These are phyloP conservation scores for Colletotrichum cereale DNA, from an alignment of 2,329 filamentous ascomycete species.

Conservation along the genomic window DNA sequence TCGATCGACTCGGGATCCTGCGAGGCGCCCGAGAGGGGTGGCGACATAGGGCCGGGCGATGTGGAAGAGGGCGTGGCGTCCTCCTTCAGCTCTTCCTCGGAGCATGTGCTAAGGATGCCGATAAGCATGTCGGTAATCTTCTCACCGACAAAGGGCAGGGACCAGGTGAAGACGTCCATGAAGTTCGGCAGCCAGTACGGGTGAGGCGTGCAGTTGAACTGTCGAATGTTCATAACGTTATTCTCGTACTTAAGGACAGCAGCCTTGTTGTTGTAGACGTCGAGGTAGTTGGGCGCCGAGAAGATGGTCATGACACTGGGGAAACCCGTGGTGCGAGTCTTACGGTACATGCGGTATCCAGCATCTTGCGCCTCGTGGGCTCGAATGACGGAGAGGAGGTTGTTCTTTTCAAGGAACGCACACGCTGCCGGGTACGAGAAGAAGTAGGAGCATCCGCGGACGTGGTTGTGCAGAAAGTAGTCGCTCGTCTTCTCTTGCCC, in stretches of 20 bases:
- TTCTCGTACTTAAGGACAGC: constrained; percentile 99
- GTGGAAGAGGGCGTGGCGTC: constrained; percentile 82
- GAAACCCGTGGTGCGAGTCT: constrained; percentile 97
- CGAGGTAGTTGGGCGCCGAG: constrained; percentile 97
- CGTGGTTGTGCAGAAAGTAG: constrained; percentile 98
- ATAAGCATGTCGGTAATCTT: constrained; percentile 99
- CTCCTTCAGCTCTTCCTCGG: constrained; percentile 97
- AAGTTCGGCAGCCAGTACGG: constrained; percentile 99
- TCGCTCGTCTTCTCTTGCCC: constrained; percentile 98
- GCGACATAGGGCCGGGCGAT: constrained; percentile 79
- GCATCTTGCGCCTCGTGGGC: constrained; percentile 99
- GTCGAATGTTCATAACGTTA: constrained; percentile 99
- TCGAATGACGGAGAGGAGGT: constrained; percentile 94
- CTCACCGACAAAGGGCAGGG: constrained; percentile 96
- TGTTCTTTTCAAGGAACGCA: constrained; percentile 98
- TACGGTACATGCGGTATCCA: constrained; percentile 98
- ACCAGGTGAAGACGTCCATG: constrained; percentile 99
- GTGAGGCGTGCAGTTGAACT: constrained; percentile 99
- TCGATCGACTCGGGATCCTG: constrained; percentile 89
- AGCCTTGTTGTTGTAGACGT: constrained; percentile 99
- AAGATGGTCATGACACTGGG: constrained; percentile 99
- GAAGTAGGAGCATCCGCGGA: constrained; percentile 98
- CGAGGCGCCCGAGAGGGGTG: constrained; percentile 66
- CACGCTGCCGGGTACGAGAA: constrained; percentile 98
- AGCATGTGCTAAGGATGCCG: constrained; percentile 97